These are phyloP conservation scores for Zygosaccharomyces gambellarensis DNA, from an alignment of 805 yeast genomes.

Conservation along the genomic window DNA sequence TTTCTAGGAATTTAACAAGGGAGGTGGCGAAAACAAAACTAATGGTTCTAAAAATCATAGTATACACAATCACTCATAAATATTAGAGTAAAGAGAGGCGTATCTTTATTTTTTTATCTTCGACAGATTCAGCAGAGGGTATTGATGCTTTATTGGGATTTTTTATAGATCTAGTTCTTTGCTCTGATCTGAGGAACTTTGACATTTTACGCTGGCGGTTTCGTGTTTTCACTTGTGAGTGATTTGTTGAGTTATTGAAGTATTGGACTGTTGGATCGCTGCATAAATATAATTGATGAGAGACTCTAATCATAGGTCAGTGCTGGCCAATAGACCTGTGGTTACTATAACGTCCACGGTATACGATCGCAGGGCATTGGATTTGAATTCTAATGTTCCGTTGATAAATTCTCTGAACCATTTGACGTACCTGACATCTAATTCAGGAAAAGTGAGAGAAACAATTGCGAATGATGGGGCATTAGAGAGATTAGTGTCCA, in stretches of 20 bases:
- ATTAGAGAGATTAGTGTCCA: constrained; percentile 77
- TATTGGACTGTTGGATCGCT: too few species aligned
- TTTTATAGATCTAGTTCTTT: too few species aligned
- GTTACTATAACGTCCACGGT: constrained; percentile 82
- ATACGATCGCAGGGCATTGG: constrained; percentile 89
- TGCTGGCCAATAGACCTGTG: constrained; percentile 82
- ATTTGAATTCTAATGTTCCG: constrained; percentile 84
- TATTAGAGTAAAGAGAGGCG: neutral
- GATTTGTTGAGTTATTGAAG: too few species aligned
- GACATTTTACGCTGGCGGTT: too few species aligned
- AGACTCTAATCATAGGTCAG: constrained; percentile 79
- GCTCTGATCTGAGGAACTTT: neutral
- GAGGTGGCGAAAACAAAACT: constrained; percentile 6
- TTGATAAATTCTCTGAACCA: constrained; percentile 88
- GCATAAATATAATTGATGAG: constrained; percentile 50
- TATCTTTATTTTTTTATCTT: neutral
- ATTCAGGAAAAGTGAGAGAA: constrained; percentile 85
- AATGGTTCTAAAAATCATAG: neutral
- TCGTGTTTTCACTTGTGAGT: too few species aligned
- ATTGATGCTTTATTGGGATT: neutral
- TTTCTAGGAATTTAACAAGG: neutral
- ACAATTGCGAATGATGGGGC: constrained; percentile 90
- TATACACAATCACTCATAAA: neutral
- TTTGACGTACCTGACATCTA: constrained; percentile 78
- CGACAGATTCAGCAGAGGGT: neutral